Percentiles rank a stretch among this genome's conserved stretches.
These are phyloP conservation scores for Fusarium musae DNA, from an alignment of 2,329 filamentous ascomycete genomes.

Conservation along the genomic window DNA sequence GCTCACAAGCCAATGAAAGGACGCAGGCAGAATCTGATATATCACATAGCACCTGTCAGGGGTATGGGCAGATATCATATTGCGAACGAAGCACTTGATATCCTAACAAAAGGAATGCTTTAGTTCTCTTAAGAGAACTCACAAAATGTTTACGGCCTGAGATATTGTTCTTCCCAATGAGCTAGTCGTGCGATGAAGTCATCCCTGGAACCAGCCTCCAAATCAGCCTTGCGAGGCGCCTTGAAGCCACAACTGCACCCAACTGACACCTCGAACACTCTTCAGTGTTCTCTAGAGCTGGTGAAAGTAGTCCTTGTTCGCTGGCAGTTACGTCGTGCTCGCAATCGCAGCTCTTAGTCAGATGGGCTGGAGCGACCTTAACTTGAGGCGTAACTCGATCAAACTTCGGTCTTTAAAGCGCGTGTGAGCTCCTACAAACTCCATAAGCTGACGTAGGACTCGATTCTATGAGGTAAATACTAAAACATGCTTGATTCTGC, in stretches of 20 bases:
- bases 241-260: not conserved
- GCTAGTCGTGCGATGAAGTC: not conserved
- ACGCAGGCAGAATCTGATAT: not conserved
- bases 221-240: not conserved
- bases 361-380: not conserved
- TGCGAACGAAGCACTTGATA: not conserved
- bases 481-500: too few relatives aligned
- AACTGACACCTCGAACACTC: not conserved
- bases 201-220: not conserved
- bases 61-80: not conserved
- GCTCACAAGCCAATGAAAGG: not conserved
- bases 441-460: fast-evolving
- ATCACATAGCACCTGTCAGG: not conserved
- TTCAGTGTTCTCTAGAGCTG: not conserved
- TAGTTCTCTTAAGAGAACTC: not conserved
- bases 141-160: not conserved
- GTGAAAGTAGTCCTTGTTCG: not conserved
- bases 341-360: not conserved
- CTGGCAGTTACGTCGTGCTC: fast-evolving
- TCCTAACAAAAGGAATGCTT: not conserved
- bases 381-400: not conserved
- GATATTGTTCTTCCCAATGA: not conserved
- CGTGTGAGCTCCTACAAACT: not conserved
- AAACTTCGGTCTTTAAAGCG: not conserved
- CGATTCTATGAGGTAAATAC: not conserved